A percentile compares a stretch with the other conserved stretches of the same genome.
phyloP scores from a whole-genome alignment of 2,329 filamentous ascomycete genomes.

The Pyricularia sp. region DNA sequence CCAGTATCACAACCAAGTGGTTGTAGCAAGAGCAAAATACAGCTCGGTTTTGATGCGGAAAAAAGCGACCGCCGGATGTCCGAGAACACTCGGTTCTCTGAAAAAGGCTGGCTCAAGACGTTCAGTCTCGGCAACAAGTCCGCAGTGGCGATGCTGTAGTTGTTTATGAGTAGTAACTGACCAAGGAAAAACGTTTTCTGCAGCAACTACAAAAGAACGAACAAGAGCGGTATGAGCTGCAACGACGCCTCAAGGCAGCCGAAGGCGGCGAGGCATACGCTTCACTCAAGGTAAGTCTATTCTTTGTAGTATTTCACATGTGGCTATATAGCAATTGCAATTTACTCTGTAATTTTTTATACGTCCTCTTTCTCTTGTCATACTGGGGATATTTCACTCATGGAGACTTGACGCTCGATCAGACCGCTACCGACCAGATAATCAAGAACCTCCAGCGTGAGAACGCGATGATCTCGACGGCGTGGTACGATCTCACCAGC shows the following conservation, averaged over 20 bases:
- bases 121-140: slow-evolving; percentile 1
- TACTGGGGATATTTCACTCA: not conserved
- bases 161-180: not conserved
- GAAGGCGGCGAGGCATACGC: slow-evolving; percentile 38
- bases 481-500: slow-evolving; percentile 76
- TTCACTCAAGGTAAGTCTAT: slow-evolving; percentile 41
- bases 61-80: not conserved
- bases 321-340: not conserved
- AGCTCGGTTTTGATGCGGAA: not conserved
- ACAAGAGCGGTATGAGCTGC: slow-evolving; percentile 45
- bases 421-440: slow-evolving; percentile 43
- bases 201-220: slow-evolving; percentile 52
- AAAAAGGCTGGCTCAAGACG: not conserved
- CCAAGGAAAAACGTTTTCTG: not conserved
- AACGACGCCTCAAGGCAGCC: slow-evolving; percentile 42
- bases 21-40: not conserved
- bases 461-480: slow-evolving; percentile 69
- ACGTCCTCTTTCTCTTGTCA: not conserved
- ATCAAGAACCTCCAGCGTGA: slow-evolving; percentile 68
- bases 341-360: not conserved
- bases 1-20: not conserved
- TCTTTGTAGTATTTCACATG: not conserved
- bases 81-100: not conserved
- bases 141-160: not conserved
- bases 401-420: slow-evolving; percentile 2